Conservation (phyloP, 2,329 filamentous ascomycete genomes). For the Diplodia mutila region DNA sequence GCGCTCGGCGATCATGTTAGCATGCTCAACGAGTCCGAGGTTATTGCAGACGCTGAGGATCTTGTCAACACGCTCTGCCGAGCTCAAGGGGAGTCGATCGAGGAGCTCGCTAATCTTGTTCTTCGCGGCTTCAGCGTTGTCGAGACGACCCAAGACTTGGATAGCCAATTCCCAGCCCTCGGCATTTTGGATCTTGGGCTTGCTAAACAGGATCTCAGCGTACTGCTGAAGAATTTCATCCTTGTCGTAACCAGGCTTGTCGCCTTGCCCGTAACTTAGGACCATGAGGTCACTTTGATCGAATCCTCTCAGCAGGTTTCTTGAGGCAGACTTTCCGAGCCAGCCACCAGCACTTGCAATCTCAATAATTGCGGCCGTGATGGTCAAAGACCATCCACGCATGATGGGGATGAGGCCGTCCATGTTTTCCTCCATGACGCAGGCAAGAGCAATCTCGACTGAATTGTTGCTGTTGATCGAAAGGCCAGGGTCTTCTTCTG, state of each 20-base stretch:
- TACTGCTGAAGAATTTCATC: conserved; percentile 80
- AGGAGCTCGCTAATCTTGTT: conserved; percentile 75
- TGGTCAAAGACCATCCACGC: conserved; percentile 76
- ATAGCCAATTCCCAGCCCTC: conserved; percentile 80
- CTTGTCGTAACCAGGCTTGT: conserved; percentile 66
- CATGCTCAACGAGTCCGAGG: conserved; percentile 77
- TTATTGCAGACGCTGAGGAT: conserved; percentile 77
- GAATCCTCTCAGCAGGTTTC: conserved; percentile 65
- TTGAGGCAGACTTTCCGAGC: conserved; percentile 62
- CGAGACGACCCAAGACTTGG: conserved; percentile 78
- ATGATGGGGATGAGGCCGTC: conserved; percentile 76
- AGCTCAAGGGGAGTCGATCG: conserved; percentile 71
- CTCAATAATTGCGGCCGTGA: conserved; percentile 79
- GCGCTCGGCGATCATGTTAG: conserved; percentile 80
- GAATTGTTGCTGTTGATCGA: conserved; percentile 74
- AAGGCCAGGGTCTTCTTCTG: conserved; percentile 68
- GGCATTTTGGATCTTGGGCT: conserved; percentile 36
- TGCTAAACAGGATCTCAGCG: conserved; percentile 63
- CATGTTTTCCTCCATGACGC: conserved; percentile 79
- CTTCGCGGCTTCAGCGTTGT: conserved; percentile 71
- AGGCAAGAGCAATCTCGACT: conserved; percentile 80
- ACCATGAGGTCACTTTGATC: conserved; percentile 86
- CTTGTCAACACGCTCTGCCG: conserved; percentile 75
- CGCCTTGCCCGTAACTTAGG: conserved; percentile 69
- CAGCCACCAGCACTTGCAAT: conserved; percentile 82